These are phyloP conservation scores for Piromyces sp. DNA, from an alignment of 192 early-diverging fungal species.

Conservation along the genomic window DNA sequence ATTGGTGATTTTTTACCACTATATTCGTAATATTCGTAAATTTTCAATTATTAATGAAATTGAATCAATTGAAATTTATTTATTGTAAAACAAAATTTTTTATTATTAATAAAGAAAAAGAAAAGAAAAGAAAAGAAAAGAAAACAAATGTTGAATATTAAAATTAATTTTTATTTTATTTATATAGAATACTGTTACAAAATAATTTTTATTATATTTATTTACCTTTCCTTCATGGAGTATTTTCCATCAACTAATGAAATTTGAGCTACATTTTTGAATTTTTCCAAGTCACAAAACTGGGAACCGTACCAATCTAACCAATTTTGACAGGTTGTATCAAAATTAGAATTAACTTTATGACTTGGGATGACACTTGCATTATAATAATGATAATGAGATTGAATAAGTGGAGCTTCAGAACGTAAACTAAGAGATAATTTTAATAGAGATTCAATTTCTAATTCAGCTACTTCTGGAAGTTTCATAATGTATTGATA, in stretches of 20 bases:
- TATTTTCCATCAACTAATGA: constrained; percentile 12
- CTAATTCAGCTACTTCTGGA: background rate
- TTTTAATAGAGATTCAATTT: constrained; percentile 31
- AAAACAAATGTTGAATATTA: too few species aligned
- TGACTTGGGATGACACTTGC: constrained; percentile 36
- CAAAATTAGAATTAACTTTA: constrained; percentile 15
- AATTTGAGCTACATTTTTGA: constrained; percentile 6
- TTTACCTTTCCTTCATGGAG: background rate
- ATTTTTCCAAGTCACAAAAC: constrained; percentile 27
- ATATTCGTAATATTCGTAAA: background rate
- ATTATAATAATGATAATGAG: constrained; percentile 69
- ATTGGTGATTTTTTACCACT: background rate
- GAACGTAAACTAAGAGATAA: constrained; percentile 50
- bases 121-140: background rate
- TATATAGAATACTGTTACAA: too few species aligned
- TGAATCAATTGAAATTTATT: too few species aligned
- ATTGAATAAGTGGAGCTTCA: constrained; percentile 60
- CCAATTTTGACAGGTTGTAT: constrained; percentile 7
- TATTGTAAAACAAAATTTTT: too few species aligned
- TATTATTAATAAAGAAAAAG: too few species aligned
- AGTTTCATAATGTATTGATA: background rate
- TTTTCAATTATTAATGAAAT: too few species aligned
- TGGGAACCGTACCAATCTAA: constrained; percentile 48
- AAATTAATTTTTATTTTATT: too few species aligned
- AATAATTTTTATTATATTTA: too few species aligned